Evolutionary conservation across 2,329 filamentous ascomycete species (phyloP), one percentile per base, ranked within the genome.

Genomic region (Lachnellula cervina): DNA sequence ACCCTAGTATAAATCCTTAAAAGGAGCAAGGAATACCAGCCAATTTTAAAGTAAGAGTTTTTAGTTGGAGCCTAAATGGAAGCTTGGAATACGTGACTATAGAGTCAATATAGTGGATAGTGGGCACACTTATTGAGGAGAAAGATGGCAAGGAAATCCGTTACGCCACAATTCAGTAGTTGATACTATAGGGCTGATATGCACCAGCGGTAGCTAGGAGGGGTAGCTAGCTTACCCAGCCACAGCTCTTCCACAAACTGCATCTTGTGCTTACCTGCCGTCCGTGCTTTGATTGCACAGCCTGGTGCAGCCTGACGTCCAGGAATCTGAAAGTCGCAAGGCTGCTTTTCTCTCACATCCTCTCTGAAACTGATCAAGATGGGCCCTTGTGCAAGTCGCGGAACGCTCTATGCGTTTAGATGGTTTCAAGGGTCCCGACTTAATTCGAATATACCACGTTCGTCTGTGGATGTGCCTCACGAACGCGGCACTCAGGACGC

Each of bases 401-500:
- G 9, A 32, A 11, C 9, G 28, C 9, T 47, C 44, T 9, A n/a
- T 47, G 14, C 21, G 14, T 14, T 9, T 4, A 17, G 19, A 21
- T 19, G 5, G 42, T 3, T 16, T 14, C 42, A 44, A 5, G 42
- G n/a, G 5, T 25, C 5, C 5, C 23, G 44, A 17, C 23, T 32
- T 14, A 11, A 44, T 7, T 17, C 16, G 25, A 5, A 6, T 44
- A 19, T 14, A 5, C 42, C 38, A 16, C 38, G 5, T 40, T 40
- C 14, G 37, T 40, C 2, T 3, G 28, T 11, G 28, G 1, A 40
- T 19, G 19, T n/a, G n/a, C 19, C 19, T 44, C 23, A 21, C 13
- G 28, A 47, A 25, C 44, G 44, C 13, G 14, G 19, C 23, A 13
- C 21, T 47, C 44, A 21, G 55, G 52, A 54, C 54, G 55, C 25